Conservation (phyloP, 495 filamentous ascomycete genomes). For the Recurvomyces mirabilis region DNA sequence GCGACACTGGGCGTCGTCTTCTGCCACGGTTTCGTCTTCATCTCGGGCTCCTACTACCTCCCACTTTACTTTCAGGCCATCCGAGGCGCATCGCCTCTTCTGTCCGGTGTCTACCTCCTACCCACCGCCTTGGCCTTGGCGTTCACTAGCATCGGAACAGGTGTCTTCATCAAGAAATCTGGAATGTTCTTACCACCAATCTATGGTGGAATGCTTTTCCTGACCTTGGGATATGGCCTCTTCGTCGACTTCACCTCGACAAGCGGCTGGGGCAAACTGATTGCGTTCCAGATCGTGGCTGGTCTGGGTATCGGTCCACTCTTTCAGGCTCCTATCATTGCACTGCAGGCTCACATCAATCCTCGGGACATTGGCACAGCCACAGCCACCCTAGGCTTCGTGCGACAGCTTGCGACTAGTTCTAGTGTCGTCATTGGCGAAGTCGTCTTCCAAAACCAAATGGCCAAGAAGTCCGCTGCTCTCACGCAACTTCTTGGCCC, state of each 20-base stretch:
- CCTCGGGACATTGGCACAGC: constrained; percentile 64
- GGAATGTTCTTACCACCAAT: constrained; percentile 45
- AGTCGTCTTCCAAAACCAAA: constrained; percentile 64
- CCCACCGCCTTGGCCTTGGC: constrained; percentile 64
- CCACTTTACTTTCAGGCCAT: constrained; percentile 56
- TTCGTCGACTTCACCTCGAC: constrained; percentile 45
- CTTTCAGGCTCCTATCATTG: constrained; percentile 68
- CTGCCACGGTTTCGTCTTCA: constrained; percentile 63
- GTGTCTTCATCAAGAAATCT: constrained; percentile 64
- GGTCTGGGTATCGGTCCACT: constrained; percentile 57
- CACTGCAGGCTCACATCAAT: constrained; percentile 59
- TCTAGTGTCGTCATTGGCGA: constrained; percentile 68
- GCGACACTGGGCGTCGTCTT: constrained; percentile 47
- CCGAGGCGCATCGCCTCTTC: constrained; percentile 57
- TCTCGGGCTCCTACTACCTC: constrained; percentile 55
- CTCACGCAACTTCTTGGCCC: constrained; percentile 24
- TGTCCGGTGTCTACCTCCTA: constrained; percentile 69
- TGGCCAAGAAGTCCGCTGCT: constrained; percentile 24
- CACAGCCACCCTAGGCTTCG: constrained; percentile 63
- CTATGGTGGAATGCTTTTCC: constrained; percentile 43
- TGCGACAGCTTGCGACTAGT: constrained; percentile 59
- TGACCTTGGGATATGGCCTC: constrained; percentile 55
- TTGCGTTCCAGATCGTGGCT: constrained; percentile 52
- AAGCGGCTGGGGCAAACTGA: constrained; percentile 47
- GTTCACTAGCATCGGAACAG: constrained; percentile 49